phyloP scores from a whole-genome alignment of 2,329 filamentous ascomycete species.

The Hymenoscyphus scutula region DNA sequence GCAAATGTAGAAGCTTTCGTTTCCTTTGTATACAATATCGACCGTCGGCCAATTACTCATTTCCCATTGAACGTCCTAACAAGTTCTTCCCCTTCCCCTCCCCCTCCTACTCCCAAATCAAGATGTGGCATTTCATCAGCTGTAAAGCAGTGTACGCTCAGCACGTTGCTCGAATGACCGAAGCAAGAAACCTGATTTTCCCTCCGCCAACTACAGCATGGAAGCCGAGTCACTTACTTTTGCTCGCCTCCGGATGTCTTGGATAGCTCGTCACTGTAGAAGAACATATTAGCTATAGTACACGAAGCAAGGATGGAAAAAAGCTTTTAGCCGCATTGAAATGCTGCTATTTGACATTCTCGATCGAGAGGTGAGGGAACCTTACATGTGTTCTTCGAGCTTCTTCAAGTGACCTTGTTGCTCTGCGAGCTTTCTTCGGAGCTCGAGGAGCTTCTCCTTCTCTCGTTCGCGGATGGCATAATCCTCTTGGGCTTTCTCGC shows the following conservation, averaged over 20 bases:
- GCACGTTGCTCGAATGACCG: conserved; percentile 12
- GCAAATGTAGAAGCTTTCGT: conserved; percentile 11
- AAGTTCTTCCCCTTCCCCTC: conserved; percentile 4
- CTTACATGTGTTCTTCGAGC: conserved; percentile 83
- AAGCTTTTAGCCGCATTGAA: neutral
- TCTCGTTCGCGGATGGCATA: conserved; percentile 83
- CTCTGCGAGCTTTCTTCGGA: conserved; percentile 70
- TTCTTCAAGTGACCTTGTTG: conserved; percentile 83
- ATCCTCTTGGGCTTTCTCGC: conserved; percentile 84
- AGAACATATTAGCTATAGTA: conserved; percentile 11
- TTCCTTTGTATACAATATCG: conserved; percentile 10
- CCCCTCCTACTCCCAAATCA: neutral
- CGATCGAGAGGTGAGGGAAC: neutral
- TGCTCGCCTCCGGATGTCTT: conserved; percentile 53
- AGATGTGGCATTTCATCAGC: conserved; percentile 4
- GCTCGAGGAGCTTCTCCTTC: conserved; percentile 79
- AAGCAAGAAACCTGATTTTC: neutral
- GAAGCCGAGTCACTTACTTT: conserved; percentile 32
- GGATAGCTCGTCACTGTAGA: conserved; percentile 70
- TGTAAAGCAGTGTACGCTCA: conserved; percentile 12
- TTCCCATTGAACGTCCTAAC: neutral
- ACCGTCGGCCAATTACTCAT: neutral
- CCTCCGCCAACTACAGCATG: conserved; percentile 3
- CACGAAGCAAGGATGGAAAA: no score
- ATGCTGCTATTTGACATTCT: neutral